Base-by-base conservation (phyloP, 2,329 filamentous ascomycete species). In the Exserohilum turcica region DNA sequence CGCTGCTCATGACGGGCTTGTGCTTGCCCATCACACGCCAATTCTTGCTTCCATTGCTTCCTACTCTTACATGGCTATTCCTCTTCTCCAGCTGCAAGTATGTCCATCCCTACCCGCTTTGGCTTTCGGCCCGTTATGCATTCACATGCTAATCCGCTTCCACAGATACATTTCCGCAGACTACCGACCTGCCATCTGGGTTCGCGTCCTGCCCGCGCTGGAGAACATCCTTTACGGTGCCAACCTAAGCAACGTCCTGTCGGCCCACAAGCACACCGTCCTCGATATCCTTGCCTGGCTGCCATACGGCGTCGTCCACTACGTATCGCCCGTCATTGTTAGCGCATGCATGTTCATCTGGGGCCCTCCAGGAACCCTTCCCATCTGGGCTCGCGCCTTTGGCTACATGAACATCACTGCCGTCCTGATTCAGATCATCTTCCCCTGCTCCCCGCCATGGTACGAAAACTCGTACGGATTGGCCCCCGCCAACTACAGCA, bases 181-280 rank as follows among this genome's bases (percentile, higher is more conserved):
- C 70, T 94, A 92, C 79, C 87, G 93, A 63, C 92, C 92, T 54
- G 89, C 91, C 58, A 97, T 97, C 67, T 96, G 92, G 90, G 93
- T 97, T 62, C 91, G 92, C 68, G 91, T 97, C 24, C 84, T 97
- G 31, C 93, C 93, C 4, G 91, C 93, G 15, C 84, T 97, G 60
- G 93, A 97, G 78, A 97, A 97, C 75, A 94, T 97, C 58, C 83
- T 97, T 29, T 97, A 97, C 72, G 93, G 93, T 65, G 92, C 92
- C 59, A 97, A 97, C 77, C 82, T 97, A 52, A 96, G 91, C 78
- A 97, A 96, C 75, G 95, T 97, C 68, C 84, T 97, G 48, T 96
- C 92, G 12, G 91, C 91, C 39, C 91, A 96, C 78, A 90, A 93
- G 67, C 87, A 90, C 75, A 84, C 89, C 6, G 80, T 91, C 43